Base-by-base conservation (phyloP, 108 stramenopile species). In the Skeletonema menzelii region DNA sequence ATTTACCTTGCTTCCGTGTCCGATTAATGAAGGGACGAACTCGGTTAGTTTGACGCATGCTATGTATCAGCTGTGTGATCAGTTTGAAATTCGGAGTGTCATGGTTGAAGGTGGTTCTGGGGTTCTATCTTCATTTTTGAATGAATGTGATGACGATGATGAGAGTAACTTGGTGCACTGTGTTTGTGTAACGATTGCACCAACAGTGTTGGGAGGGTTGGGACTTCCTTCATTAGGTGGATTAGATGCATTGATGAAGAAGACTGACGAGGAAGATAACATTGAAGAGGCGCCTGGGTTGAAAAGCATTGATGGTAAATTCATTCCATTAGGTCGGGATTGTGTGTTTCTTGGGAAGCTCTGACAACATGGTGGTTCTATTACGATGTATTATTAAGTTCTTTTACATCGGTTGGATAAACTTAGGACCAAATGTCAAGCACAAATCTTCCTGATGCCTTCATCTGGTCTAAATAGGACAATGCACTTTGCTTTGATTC, bases 31-130 rank as follows among this genome's bases (percentile, higher is more conserved):
- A 10, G 56, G 85, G 19, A 76, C 76, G 24, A 57, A 63, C 1
- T 34, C 49, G 0, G 37, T 94, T 5, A 86, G 91, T 70, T 24
- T 94, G n/a, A 20, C 58, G 11, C 73, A 87, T 63, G 76, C 87
- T 27, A 65, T 91, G 19, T 27, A 49, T 20, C 62, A 74, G 17
- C 73, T 94, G 4, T 56, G 70, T 17, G 19, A 72, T 27, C 40
- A 71, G n/a, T 79, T 77, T 75, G 83, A 77, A 5, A 89, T 94
- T 14, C 53, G 79, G 20, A 85, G 80, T 65, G 40, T 94, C 40
- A 90, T 94, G 93, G 88, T 94, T 14, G 93, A 94, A 65, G 93
- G 93, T 13, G 93, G 93, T 10, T 67, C 86, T 0, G 26, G 49
- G 6, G 67, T 94, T 27, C 42, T 94, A 11, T 72, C 85, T 1